These are phyloP conservation scores for Saccharomyces hybrid DNA, from an alignment of 1,139 yeast genomes.

Conservation along the genomic window DNA sequence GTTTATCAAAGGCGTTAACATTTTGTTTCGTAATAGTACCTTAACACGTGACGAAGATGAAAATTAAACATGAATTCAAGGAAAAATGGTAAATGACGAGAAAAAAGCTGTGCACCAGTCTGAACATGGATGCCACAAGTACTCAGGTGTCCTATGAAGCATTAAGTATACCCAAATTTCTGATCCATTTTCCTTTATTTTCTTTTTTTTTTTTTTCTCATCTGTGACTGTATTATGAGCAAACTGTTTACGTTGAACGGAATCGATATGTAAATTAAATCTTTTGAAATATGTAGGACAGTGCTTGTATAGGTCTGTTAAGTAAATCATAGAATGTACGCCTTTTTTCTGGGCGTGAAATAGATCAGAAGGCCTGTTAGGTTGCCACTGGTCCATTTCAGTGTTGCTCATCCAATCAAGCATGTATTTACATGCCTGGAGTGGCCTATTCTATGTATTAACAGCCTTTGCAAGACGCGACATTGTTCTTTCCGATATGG, in stretches of 20 bases:
- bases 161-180: constrained; percentile 35
- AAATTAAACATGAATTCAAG: not conserved
- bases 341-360: no score
- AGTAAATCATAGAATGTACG: no score
- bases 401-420: no score
- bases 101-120: constrained; percentile 36
- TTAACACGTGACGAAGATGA: not conserved
- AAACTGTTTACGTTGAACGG: not conserved
- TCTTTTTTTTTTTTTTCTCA: not conserved
- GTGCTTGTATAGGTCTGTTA: not conserved
- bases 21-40: constrained; percentile 2
- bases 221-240: not conserved
- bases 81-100: constrained; percentile 25
- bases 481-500: no score
- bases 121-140: constrained; percentile 22
- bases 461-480: no score
- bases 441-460: no score
- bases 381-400: no score
- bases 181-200: constrained; percentile 15
- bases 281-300: not conserved
- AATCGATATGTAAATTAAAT: not conserved
- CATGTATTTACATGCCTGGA: no score
- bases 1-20: constrained; percentile 3
- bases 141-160: constrained; percentile 29
- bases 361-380: no score